Base-by-base conservation (phyloP, 2,329 filamentous ascomycete genomes). In the Colletotrichum gigasporum region DNA sequence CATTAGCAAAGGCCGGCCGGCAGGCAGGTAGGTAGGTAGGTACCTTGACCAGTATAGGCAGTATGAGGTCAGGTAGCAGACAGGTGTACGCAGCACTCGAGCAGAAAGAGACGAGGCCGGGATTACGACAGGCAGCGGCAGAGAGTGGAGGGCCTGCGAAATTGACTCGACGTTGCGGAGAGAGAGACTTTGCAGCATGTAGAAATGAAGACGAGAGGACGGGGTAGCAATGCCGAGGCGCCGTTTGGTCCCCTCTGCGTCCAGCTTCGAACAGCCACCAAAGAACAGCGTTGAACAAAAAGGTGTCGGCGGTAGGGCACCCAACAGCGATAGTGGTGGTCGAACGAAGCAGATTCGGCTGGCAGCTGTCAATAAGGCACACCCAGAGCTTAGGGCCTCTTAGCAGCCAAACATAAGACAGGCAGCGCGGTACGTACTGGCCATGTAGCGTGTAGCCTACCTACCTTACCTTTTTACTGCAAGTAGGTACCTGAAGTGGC, bases 121-220 rank as follows among this genome's bases (percentile, higher is more conserved):
- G 50, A 55, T 55, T 16, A 45, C 24, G 32, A 61, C 57, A 55
- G 51, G 51, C 45, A 16, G 35, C 34, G 32, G 42, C 34, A 48
- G 58, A 41, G 34, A 57, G 52, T 41, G 58, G 58, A 47, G 32
- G 51, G n/a, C 30, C 16, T 37, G 32, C 42, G 28, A 61, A 34
- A 61, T 61, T 61, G 32, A 37, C 51, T 30, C 32, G 32, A 61
- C 41, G 32, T 56, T 14, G 57, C 41, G 42, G 44, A 18, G 41
- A 41, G 18, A 45, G 51, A 51, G 47, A 51, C 30, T 7, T 12
- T 12, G 30, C 12, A 12, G 12, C 6, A 32, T 7, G 34, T 14
- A 22, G 12, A 47, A 28, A 47, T 47, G 22, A 12, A 47, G 42
- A 11, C 30, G 6, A 12, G 6, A 12, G 26, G 42, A 28, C 12